Conservation (phyloP, 75 land plant genomes). For the Picea glauca region DNA sequence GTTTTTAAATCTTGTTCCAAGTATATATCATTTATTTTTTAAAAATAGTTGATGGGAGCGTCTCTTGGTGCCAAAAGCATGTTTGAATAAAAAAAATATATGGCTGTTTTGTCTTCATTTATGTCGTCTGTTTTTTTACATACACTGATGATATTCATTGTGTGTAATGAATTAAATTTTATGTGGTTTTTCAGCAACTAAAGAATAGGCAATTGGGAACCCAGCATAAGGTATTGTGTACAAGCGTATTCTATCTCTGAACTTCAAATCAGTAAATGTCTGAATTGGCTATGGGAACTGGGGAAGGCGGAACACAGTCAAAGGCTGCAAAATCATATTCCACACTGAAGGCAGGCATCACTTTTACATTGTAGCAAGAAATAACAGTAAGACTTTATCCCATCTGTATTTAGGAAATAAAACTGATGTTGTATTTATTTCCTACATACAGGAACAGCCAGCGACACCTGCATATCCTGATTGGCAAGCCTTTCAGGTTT, state of each 20-base stretch:
- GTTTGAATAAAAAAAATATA: neutral
- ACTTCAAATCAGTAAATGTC: neutral
- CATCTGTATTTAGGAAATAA: neutral
- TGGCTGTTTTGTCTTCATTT: neutral
- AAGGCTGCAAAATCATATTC: constrained; percentile 30
- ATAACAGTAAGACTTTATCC: neutral
- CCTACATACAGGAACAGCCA: constrained; percentile 36
- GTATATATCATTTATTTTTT: neutral
- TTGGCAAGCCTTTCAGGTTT: constrained; percentile 76
- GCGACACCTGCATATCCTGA: constrained; percentile 54
- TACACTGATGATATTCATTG: neutral
- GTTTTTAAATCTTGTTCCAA: neutral
- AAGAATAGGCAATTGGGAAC: neutral
- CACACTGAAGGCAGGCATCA: constrained; percentile 28
- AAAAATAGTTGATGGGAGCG: no score
- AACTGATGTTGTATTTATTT: neutral
- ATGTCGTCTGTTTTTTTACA: neutral
- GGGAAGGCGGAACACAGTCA: constrained; percentile 50
- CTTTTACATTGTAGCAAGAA: neutral
- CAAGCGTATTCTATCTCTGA: neutral
- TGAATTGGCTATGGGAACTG: constrained; percentile 10
- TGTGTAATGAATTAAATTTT: neutral
- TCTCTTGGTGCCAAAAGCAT: no score
- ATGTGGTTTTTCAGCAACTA: neutral
- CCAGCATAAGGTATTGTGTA: neutral